Base-by-base conservation (phyloP, 768 basidiomycete species). In the Hirschioporus abietinus region DNA sequence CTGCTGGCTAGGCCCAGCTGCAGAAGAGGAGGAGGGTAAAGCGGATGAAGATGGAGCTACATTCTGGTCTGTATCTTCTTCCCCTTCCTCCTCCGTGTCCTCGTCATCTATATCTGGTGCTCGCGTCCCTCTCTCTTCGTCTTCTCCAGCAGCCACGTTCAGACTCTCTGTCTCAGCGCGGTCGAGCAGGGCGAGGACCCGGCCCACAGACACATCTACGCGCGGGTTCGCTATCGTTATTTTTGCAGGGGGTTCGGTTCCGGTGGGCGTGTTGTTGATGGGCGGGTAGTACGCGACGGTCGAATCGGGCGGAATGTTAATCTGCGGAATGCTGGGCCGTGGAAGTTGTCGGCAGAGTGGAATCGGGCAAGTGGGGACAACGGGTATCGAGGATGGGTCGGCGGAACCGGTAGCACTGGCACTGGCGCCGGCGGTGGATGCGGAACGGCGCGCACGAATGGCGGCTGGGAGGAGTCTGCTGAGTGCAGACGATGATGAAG, bases 391-490 rank as follows among this genome's bases (percentile, higher is more conserved):
- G 20, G 42, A 52, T 15, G 42, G 42, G 42, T 52, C 42, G 12
- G 42, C 42, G 42, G 42, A 20, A 3, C 30, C 30, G 30, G 30
- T 8, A 30, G 30, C 30, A 30, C 30, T 30, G 30, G 30, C 30
- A 3, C 15, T 10, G 12, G 42, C 42, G 42, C 15, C 42, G 42
- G 42, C 42, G 12, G 42, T 20, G 20, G 42, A 15, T 5, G 42
- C 20, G 20, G 42, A 12, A 52, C 12, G 42, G 12, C 42, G 42
- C 2, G 42, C 42, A 52, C 42, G 42, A 20, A 52, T 12, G 15
- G 12, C 76, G 74, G 6, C 76, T 72, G 64, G 77, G 75, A 30
- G 73, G 68, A 63, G 76, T 63, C 27, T 74, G 72, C 30, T 70
- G 58, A 34, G 72, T 65, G 65, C 71, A 67, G 66, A 71, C 68